phyloP scores from a whole-genome alignment of 139 green algal species.

The Chloropicon primus region DNA sequence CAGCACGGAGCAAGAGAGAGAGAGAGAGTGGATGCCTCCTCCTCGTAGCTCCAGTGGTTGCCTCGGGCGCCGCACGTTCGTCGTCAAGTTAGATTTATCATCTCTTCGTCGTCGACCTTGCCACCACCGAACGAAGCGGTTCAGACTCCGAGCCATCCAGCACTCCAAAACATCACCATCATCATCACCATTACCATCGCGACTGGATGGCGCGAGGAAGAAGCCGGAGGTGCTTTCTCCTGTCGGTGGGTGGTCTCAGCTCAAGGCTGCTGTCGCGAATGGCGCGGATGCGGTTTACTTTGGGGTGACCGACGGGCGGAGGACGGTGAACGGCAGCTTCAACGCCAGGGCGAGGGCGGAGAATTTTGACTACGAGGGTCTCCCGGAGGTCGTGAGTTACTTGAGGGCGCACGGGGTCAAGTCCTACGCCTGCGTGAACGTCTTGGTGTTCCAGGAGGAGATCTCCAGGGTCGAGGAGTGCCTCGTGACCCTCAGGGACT shows the following conservation, averaged over 20 bases:
- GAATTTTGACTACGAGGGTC: conserved; percentile 60
- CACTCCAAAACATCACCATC: background rate
- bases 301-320: conserved; percentile 29
- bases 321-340: conserved; percentile 8
- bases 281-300: conserved; percentile 76
- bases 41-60: too few relatives aligned
- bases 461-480: conserved; percentile 33
- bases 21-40: too few relatives aligned
- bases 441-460: conserved; percentile 64
- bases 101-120: background rate
- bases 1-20: too few relatives aligned
- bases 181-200: background rate
- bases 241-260: conserved; percentile 59
- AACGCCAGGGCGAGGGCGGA: conserved; percentile 42
- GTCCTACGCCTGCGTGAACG: conserved; percentile 62
- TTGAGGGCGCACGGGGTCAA: conserved; percentile 44
- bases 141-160: background rate
- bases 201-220: background rate
- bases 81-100: too few relatives aligned
- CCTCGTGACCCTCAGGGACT: conserved; percentile 29
- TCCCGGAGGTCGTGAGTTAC: conserved; percentile 54
- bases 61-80: too few relatives aligned
- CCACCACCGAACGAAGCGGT: background rate
- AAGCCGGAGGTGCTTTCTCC: conserved; percentile 54
- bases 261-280: conserved; percentile 58